Evolutionary conservation across 805 yeast genomes (phyloP), one percentile per base, ranked within the genome.

Genomic region (Kodamaea hsintzibuensis): DNA sequence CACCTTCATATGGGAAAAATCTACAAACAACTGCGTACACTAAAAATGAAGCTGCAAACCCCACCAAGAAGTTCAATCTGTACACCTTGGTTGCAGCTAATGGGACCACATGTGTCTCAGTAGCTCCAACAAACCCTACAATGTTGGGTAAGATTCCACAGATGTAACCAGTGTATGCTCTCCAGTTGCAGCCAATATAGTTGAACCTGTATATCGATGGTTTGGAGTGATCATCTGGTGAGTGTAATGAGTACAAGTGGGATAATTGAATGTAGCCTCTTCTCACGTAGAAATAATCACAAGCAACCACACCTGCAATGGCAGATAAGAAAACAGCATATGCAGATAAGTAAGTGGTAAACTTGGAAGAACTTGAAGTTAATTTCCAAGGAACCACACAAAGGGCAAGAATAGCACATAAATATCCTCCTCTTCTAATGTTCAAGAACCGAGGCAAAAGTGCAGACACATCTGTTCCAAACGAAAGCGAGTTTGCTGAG

Each of bases 321-420:
- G 96, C 82, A 10, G 92, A 85, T 51, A 91, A 74, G 78, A 91
- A 90, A 13, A 89, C 91, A 0, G 96, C 79, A 67, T 89, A 90
- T 0, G 96, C 95, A 40, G 88, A 80, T 53, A 91, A 72, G 62
- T 89, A 90, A 7, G 92, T 86, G 37, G 95, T 86, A 73, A 90
- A 90, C 70, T 79, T 85, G 37, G 84, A 83, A 1, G 91, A 82
- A 3, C 88, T 77, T 3, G 87, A 76, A 65, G 85, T 76, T 65
- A 90, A 80, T 62, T 89, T 80, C 96, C 96, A 90, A 44, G 96
- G 96, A 65, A 91, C 85, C 57, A 89, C 84, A 53, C 83, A 81
- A 56, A 85, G 77, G 0, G 91, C 89, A 49, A 89, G 68, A 12
- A 77, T 70, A 0, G 96, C 95, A 72, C 95, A 88, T 49, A 91